A percentile compares a stretch with the other conserved stretches of the same genome.
These are phyloP conservation scores for Diversispora epigaea DNA, from an alignment of 192 early-diverging fungal genomes.

Conservation along the genomic window DNA sequence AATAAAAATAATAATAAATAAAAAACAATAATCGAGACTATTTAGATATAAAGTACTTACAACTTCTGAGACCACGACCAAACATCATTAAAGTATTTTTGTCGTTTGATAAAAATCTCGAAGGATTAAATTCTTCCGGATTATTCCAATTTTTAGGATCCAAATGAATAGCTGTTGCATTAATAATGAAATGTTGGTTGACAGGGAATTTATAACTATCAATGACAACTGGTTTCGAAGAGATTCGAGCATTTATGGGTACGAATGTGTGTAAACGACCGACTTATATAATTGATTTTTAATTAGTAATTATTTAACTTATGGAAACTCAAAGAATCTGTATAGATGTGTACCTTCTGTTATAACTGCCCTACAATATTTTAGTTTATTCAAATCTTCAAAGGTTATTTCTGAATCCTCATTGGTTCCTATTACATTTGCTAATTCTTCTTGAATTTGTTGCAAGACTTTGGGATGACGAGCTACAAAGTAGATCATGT, in stretches of 20 bases:
- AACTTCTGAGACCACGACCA: slow-evolving; percentile 10
- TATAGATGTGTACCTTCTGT: slow-evolving; percentile 3
- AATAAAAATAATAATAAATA: background rate
- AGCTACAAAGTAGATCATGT: background rate
- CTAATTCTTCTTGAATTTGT: background rate
- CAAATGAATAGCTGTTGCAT: background rate
- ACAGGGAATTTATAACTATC: background rate
- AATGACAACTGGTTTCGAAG: background rate
- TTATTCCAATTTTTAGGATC: slow-evolving; percentile 6
- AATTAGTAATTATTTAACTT: background rate
- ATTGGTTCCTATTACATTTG: background rate
- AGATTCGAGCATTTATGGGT: background rate
- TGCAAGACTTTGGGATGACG: slow-evolving; percentile 2
- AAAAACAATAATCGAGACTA: background rate
- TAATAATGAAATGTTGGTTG: background rate
- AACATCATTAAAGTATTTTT: slow-evolving; percentile 7
- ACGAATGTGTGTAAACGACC: background rate
- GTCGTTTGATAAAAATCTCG: background rate
- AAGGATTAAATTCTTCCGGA: slow-evolving; percentile 1
- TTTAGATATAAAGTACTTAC: background rate
- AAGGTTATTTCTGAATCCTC: background rate
- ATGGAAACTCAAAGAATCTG: background rate
- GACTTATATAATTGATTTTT: background rate
- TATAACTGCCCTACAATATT: slow-evolving; percentile 14
- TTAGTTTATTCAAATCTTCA: slow-evolving; percentile 7